Conservation (phyloP, 1,139 yeast species). For the Suhomyces guaymorum region DNA sequence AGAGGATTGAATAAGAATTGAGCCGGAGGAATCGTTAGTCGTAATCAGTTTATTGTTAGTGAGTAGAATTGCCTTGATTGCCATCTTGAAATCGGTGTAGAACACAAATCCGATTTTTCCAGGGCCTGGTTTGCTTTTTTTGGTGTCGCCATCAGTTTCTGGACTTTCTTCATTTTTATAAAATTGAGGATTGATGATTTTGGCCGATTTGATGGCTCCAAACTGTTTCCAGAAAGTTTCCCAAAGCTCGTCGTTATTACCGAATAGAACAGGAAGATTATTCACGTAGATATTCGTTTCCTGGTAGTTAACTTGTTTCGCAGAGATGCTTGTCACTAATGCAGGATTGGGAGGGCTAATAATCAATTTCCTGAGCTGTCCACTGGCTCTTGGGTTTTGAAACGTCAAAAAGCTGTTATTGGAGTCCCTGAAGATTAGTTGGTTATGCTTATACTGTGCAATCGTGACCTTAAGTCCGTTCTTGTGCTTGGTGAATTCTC, state of each 20-base stretch:
- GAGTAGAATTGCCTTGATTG: slow-evolving; percentile 40
- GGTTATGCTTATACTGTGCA: slow-evolving; percentile 45
- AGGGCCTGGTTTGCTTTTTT: slow-evolving; percentile 13
- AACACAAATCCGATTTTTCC: slow-evolving; percentile 50
- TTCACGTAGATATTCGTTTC: slow-evolving; percentile 62
- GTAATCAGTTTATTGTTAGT: slow-evolving; percentile 37
- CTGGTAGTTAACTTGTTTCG: slow-evolving; percentile 41
- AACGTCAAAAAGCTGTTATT: slow-evolving; percentile 11
- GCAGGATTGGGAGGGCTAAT: slow-evolving; percentile 13
- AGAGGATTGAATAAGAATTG: slow-evolving; percentile 38
- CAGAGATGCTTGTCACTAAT: slow-evolving; percentile 15
- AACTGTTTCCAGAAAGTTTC: slow-evolving; percentile 43
- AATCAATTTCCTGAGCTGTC: slow-evolving; percentile 1
- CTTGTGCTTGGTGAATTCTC: slow-evolving; percentile 24
- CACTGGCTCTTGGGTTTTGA: neutral
- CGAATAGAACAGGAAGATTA: slow-evolving; percentile 48
- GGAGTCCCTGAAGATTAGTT: slow-evolving; percentile 24
- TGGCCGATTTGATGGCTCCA: slow-evolving; percentile 45
- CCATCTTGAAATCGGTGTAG: slow-evolving; percentile 39
- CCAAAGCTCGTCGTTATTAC: slow-evolving; percentile 43
- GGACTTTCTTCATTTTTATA: slow-evolving; percentile 24
- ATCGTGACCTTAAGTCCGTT: slow-evolving; percentile 35
- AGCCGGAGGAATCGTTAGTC: slow-evolving; percentile 19
- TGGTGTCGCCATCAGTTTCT: slow-evolving; percentile 15
- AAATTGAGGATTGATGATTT: slow-evolving; percentile 46